Evolutionary conservation across 2,329 filamentous ascomycete species (phyloP).

Genomic region (Hypoxylon sp.): DNA sequence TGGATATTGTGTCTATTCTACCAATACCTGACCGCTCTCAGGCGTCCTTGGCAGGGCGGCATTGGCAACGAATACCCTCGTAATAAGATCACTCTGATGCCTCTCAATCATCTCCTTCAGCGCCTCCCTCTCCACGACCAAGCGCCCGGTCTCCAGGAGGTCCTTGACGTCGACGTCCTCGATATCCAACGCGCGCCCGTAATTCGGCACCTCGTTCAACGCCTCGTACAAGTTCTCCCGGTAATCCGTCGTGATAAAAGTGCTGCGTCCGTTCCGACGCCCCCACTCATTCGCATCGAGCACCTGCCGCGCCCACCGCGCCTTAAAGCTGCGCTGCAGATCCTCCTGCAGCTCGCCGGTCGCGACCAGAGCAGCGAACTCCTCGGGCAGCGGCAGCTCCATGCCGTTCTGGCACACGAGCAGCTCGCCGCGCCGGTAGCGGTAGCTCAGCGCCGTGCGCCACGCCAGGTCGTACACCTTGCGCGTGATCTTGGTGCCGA

Average conservation of each 20-base stretch:
- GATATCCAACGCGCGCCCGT: constrained; percentile 78
- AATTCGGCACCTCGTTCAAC: constrained; percentile 73
- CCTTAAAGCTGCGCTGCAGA: constrained; percentile 69
- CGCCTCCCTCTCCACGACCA: constrained; percentile 88
- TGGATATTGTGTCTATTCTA: constrained; percentile 46
- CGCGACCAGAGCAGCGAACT: constrained; percentile 61
- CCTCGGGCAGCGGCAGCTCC: constrained; percentile 72
- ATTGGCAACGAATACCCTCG: constrained; percentile 60
- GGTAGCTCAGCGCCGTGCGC: constrained; percentile 93
- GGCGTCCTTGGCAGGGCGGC: constrained; percentile 50
- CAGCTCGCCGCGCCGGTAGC: constrained; percentile 88
- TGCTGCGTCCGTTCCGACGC: constrained; percentile 75
- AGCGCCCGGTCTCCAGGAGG: constrained; percentile 83
- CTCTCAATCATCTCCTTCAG: constrained; percentile 79
- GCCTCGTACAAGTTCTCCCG: constrained; percentile 76
- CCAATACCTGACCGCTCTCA: constrained; percentile 50
- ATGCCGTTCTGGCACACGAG: constrained; percentile 85
- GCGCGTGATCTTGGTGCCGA: constrained; percentile 82
- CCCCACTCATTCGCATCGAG: constrained; percentile 80
- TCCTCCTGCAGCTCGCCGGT: constrained; percentile 60
- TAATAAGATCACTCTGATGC: constrained; percentile 78
- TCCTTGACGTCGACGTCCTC: constrained; percentile 97
- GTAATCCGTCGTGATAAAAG: constrained; percentile 77
- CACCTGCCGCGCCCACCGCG: constrained; percentile 76
- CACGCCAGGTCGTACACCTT: constrained; percentile 97